A percentile compares a stretch with the other conserved stretches of the same genome.
phyloP scores from a whole-genome alignment of 257 asterid genomes.

The Salvia miltiorrhiza region DNA sequence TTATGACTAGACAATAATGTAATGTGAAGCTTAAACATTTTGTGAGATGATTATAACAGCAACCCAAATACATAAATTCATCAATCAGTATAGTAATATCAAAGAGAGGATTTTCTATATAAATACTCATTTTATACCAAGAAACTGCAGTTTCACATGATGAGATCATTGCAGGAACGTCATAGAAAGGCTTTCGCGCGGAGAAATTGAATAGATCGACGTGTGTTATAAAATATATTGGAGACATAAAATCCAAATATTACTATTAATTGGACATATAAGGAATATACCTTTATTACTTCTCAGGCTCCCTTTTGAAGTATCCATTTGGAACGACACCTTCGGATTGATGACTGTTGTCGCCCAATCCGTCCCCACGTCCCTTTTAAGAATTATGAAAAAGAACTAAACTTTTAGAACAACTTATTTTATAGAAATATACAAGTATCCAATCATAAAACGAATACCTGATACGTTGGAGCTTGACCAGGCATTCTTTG shows the following conservation, averaged over 20 bases:
- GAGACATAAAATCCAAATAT: background rate
- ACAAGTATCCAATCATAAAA: conserved; percentile 21
- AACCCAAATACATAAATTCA: background rate
- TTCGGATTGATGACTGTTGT: conserved; percentile 52
- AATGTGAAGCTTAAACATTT: background rate
- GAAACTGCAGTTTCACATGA: background rate
- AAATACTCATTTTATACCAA: background rate
- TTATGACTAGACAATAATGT: background rate
- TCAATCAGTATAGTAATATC: background rate
- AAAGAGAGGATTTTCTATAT: background rate
- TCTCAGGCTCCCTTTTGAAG: conserved; percentile 53
- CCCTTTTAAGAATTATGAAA: conserved; percentile 32
- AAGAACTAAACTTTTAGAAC: conserved; percentile 12
- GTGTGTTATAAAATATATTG: background rate
- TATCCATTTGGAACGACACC: conserved; percentile 60
- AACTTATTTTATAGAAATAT: background rate
- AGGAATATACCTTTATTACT: conserved; percentile 45
- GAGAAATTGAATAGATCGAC: background rate
- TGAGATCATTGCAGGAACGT: too few species aligned
- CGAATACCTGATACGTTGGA: conserved; percentile 54
- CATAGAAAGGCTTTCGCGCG: background rate
- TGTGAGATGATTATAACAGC: background rate
- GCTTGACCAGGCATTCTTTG: conserved; percentile 53
- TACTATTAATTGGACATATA: background rate
- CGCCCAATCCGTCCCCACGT: conserved; percentile 29